Percentiles rank a stretch among this genome's conserved stretches.
Conservation (phyloP, 2,329 filamentous ascomycete genomes). For the Ophiostoma himal-ulmi region DNA sequence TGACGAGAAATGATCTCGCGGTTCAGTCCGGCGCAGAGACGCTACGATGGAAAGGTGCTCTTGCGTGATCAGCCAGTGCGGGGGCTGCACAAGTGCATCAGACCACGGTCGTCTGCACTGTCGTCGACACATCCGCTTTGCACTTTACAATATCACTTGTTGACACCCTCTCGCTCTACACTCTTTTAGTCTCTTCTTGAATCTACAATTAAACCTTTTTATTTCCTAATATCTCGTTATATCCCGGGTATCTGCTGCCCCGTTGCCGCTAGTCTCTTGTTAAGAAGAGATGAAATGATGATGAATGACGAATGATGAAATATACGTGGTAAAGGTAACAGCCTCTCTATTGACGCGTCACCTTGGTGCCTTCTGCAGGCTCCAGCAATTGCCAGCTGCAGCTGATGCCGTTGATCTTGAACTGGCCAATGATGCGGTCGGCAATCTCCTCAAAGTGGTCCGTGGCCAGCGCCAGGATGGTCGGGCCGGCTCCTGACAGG, state of each 20-base stretch:
- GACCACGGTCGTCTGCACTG: background rate
- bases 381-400: conserved; percentile 86
- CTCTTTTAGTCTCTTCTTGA: too few species aligned
- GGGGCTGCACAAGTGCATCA: background rate
- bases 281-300: conserved; percentile 11
- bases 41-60: background rate
- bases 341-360: conserved; percentile 28
- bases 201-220: background rate
- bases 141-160: too few species aligned
- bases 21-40: background rate
- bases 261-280: conserved; percentile 13
- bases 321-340: background rate
- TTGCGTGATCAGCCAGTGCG: background rate
- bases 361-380: conserved; percentile 65
- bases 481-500: conserved; percentile 88
- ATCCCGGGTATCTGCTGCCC: conserved; percentile 15
- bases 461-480: conserved; percentile 87
- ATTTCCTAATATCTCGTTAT: background rate
- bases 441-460: conserved; percentile 86
- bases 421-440: conserved; percentile 65
- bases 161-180: too few species aligned
- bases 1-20: background rate
- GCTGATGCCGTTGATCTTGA: conserved; percentile 65
- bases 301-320: background rate
- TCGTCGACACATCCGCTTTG: too few species aligned